Percentiles rank a stretch among this genome's conserved stretches.
phyloP scores from a whole-genome alignment of 2,329 filamentous ascomycete genomes.

The Pseudogymnoascus sp. region DNA sequence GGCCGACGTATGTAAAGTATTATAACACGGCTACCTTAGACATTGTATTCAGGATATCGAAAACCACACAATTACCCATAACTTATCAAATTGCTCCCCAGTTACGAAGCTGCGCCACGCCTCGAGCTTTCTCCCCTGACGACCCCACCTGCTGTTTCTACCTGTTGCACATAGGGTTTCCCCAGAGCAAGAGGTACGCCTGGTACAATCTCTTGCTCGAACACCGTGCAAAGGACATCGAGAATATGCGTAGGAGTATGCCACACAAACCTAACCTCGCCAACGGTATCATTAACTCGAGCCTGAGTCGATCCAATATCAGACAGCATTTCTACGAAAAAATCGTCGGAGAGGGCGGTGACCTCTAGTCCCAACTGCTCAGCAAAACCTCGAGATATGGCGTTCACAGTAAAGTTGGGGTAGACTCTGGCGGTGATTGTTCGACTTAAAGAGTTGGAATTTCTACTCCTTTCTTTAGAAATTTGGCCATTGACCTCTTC shows the following conservation, averaged over 20 bases:
- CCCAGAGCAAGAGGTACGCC: background rate
- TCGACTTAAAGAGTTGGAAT: background rate
- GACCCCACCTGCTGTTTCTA: background rate
- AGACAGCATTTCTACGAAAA: background rate
- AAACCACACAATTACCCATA: background rate
- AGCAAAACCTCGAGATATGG: background rate
- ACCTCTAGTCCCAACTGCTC: background rate
- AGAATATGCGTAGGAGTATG: constrained; percentile 5
- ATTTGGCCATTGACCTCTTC: background rate
- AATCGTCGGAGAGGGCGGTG: background rate
- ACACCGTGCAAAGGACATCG: background rate
- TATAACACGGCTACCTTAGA: background rate
- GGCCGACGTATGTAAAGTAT: background rate
- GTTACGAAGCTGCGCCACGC: background rate
- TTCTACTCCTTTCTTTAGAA: background rate
- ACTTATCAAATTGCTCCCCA: background rate
- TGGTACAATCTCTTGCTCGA: background rate
- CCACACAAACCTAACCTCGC: constrained; percentile 4
- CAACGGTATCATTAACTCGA: background rate
- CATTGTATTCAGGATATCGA: background rate
- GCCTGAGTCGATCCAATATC: background rate
- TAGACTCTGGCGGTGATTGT: background rate
- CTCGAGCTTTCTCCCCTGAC: background rate
- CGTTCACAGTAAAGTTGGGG: background rate
- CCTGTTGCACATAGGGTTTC: background rate